Base-by-base conservation (phyloP, 1,284 basidiomycete genomes). In the Fomitopsis palustris region DNA sequence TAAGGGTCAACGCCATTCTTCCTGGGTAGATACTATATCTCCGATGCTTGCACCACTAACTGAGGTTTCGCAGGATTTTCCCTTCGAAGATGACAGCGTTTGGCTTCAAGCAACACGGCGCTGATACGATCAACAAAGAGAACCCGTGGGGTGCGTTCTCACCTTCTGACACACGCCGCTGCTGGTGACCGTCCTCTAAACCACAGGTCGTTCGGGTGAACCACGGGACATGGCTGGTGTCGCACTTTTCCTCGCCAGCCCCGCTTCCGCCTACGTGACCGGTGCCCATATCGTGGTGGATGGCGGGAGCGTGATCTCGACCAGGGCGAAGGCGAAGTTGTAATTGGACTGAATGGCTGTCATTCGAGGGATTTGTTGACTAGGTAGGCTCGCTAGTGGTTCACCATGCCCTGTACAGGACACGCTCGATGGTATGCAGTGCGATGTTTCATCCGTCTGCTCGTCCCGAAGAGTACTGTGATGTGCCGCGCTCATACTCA, bases 81-180 rank as follows among this genome's bases (percentile, higher is more conserved):
- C 91, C 90, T 0, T 90, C 88, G 56, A 91, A 88, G 72, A 95
- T 96, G 93, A 95, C 93, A 0, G 83, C 88, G 0, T 93, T 80
- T 57, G 90, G 87, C 4, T 78, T 93, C 66, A 82, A 85, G 67
- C 79, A 76, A 33, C 74, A 75, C 14, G 84, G 85, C 4, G 82
- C 81, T 52, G 80, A 83, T n/a, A 72, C 64, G 2, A 80, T 92
- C 61, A 76, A 74, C 25, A 68, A 72, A 0, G 69, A 68, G 7
- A 85, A 89, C 64, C 89, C 88, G 6, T 85, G 82, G 67, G 87
- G 88, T 85, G 67, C n/a, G 73, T 64, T 31, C 14, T 38, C 16
- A 27, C 41, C 35, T 23, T 41, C 21, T 5, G 21, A 6, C 33
- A 31, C 33, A 14, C 33, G 10, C 37, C 12, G 29, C 16, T 37